Conservation (phyloP, 352 stramenopile species). For the Globisporangium spinosum region DNA sequence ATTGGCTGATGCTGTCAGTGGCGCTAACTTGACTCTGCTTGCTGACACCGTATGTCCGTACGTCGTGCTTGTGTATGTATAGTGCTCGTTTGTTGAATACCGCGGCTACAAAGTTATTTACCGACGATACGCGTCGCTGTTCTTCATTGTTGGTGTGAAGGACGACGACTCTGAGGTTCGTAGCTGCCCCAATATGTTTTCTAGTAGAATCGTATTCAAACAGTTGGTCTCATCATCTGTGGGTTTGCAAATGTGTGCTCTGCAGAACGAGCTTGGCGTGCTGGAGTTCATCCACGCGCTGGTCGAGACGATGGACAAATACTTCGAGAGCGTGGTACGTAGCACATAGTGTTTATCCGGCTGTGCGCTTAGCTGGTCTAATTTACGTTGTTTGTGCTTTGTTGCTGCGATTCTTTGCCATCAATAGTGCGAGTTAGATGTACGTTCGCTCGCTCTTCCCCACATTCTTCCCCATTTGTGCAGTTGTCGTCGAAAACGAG, state of each 20-base stretch:
- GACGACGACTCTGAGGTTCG: conserved; percentile 89
- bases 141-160: conserved; percentile 99
- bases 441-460: conserved; percentile 29
- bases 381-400: not conserved
- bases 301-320: conserved; percentile 99
- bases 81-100: conserved; percentile 99
- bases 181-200: not conserved
- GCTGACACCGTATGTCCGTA: not conserved
- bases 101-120: conserved; percentile 99
- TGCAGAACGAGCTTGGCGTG: conserved; percentile 98
- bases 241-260: not conserved
- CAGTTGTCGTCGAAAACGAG: not conserved
- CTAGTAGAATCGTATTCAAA: not conserved
- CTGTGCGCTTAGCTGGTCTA: not conserved
- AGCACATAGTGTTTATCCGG: not conserved
- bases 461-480: not conserved
- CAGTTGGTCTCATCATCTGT: not conserved
- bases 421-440: conserved; percentile 78
- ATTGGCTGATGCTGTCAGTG: not conserved
- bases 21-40: not conserved
- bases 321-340: conserved; percentile 96
- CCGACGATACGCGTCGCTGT: conserved; percentile 98
- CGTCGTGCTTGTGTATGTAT: conserved; percentile 17
- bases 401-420: not conserved
- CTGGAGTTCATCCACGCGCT: conserved; percentile 99